Evolutionary conservation across 2,329 filamentous ascomycete species (phyloP), one percentile per base, ranked within the genome.

Genomic region (Sphaerulina populicola): DNA sequence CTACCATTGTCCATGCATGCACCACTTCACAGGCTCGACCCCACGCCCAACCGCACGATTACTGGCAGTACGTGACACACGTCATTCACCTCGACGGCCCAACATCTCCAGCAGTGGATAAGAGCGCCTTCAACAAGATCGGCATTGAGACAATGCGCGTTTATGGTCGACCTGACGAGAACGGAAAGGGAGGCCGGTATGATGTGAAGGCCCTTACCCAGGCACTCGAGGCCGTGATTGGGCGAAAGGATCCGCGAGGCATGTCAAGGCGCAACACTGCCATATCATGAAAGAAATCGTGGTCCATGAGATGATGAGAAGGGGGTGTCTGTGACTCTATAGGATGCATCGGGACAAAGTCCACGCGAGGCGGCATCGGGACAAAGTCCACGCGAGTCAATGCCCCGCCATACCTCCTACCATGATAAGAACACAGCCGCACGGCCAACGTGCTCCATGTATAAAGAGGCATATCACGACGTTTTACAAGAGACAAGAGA

Each of bases 91-190:
- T 95, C 0, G 85, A 90, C 38, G 83, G 82, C 0, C 76, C 80
- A 0, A 78, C 77, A 0, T 82, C 83, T 18, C 90, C 90, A 0
- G 71, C 66, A 3, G 83, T 95, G 1, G 81, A 94, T 60, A 80
- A 75, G 44, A 76, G 76, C 5, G 77, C 76, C 49, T 72, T 96
- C 39, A 70, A 70, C 2, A 68, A 70, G 14, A 67, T 89, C 56
- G 89, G 89, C 0, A 87, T 97, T 37, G 84, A 89, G 61, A 82
- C 82, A 12, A 78, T 94, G 11, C 77, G 82, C 49, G 73, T 94
- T 0, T 91, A 93, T 65, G 89, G 88, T 2, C 77, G 83, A 33
- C 81, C 75, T 54, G 73, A 73, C 23, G 76, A 76, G 40, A 76
- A 75, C 6, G 73, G 75, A 6, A 67, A 71, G 12, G 77, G 77